Conservation (phyloP, 2,329 filamentous ascomycete genomes). For the Colletotrichum musae region DNA sequence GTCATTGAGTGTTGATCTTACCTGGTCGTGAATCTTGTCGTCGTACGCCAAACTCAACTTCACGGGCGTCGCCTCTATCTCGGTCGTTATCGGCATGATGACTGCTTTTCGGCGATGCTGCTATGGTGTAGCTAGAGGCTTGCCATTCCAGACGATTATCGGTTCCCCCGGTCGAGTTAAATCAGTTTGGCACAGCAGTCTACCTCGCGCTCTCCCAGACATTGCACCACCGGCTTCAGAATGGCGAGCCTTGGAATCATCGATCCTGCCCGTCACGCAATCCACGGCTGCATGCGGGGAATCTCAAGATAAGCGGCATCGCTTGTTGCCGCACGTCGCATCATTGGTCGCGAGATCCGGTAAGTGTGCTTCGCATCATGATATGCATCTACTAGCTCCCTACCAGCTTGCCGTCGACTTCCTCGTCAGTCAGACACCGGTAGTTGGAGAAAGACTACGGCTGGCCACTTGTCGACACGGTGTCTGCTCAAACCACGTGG, state of each 20-base stretch:
- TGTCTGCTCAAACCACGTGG: too few species aligned
- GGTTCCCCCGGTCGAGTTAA: background rate
- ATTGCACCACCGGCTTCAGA: slow-evolving; percentile 12
- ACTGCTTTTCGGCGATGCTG: background rate
- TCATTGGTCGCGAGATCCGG: slow-evolving; percentile 16
- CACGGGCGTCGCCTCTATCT: slow-evolving; percentile 46
- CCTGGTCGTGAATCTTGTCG: slow-evolving; percentile 23
- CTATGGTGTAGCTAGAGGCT: too few species aligned
- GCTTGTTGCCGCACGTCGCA: too few species aligned
- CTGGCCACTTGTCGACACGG: too few species aligned
- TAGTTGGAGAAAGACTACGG: too few species aligned
- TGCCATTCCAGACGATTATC: too few species aligned
- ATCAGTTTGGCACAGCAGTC: too few species aligned
- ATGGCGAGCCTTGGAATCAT: slow-evolving; percentile 21
- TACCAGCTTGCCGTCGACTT: background rate
- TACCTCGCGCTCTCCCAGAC: background rate
- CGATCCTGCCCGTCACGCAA: slow-evolving; percentile 8
- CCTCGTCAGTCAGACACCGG: too few species aligned
- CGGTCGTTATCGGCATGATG: slow-evolving; percentile 83
- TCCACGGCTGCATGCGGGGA: slow-evolving; percentile 3
- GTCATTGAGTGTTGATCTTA: background rate
- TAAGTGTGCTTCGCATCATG: background rate
- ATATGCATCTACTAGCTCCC: background rate
- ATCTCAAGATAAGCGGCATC: background rate
- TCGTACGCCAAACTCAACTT: slow-evolving; percentile 31